phyloP scores from a whole-genome alignment of 805 yeast species.

The Sugiyamaella mastotermitis region DNA sequence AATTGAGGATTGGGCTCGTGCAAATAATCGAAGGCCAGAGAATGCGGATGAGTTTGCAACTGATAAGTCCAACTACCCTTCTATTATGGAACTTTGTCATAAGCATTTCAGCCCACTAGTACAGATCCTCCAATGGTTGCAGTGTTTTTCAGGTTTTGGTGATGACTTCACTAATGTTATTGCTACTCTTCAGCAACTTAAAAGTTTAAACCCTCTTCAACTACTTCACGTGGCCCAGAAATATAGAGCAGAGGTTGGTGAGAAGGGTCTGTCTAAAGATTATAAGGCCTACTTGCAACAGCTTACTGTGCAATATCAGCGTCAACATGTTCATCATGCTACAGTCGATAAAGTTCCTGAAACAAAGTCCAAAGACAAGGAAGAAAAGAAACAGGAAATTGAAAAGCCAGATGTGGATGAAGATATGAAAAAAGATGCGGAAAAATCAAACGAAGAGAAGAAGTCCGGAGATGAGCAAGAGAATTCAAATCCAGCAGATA shows the following conservation, averaged over 20 bases:
- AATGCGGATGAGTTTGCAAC: constrained; percentile 23
- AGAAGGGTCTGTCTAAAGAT: constrained; percentile 55
- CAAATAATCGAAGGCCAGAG: constrained; percentile 49
- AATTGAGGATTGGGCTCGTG: constrained; percentile 89
- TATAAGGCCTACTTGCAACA: constrained; percentile 40
- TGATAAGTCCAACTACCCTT: constrained; percentile 36
- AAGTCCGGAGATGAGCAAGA: neutral
- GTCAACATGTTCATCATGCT: constrained; percentile 19
- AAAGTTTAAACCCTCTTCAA: constrained; percentile 64
- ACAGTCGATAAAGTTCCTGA: constrained; percentile 12
- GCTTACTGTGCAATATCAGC: constrained; percentile 27
- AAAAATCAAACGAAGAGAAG: constrained; percentile 2
- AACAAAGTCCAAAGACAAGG: constrained; percentile 5
- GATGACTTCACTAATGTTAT: constrained; percentile 39
- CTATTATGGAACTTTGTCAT: constrained; percentile 60
- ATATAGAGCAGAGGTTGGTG: constrained; percentile 82
- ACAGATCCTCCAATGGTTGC: constrained; percentile 85
- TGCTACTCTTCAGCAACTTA: constrained; percentile 48
- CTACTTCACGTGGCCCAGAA: constrained; percentile 62
- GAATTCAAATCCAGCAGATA: constrained; percentile 1
- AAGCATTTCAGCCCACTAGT: constrained; percentile 64
- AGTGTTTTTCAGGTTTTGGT: constrained; percentile 67
- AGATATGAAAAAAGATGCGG: constrained; percentile 5
- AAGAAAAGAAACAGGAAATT: constrained; percentile 12
- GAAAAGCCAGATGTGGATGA: neutral